phyloP scores from a whole-genome alignment of 2,329 filamentous ascomycete species.

The Exophiala dermatitidis region DNA sequence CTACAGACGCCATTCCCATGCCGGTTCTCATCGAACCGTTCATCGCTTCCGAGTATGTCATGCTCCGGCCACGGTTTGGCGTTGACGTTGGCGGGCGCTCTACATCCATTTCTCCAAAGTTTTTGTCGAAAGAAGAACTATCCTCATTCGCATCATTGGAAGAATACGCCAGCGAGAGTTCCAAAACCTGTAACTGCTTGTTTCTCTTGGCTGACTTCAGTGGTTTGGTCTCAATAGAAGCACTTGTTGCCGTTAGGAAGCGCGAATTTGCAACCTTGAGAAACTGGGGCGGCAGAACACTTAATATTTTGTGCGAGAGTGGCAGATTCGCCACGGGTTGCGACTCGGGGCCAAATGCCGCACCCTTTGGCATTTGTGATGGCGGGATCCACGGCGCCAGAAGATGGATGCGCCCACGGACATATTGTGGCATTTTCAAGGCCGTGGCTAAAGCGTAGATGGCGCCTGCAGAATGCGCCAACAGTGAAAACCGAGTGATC shows the following conservation, averaged over 20 bases:
- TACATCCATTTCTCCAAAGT: conserved; percentile 1
- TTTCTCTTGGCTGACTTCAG: conserved; percentile 19
- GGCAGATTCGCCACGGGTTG: conserved; percentile 78
- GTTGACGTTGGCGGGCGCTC: conserved; percentile 8
- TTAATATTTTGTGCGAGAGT: conserved; percentile 81
- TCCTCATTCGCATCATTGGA: conserved; percentile 14
- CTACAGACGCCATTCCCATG: neutral
- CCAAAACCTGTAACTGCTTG: conserved; percentile 15
- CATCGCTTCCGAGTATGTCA: conserved; percentile 19
- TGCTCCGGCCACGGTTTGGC: conserved; percentile 7
- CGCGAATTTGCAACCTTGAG: conserved; percentile 91
- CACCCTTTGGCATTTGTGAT: conserved; percentile 62
- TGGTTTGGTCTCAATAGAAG: conserved; percentile 24
- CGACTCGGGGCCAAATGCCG: conserved; percentile 57
- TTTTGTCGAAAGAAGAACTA: conserved; percentile 3
- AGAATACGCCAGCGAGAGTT: conserved; percentile 8
- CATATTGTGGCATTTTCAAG: conserved; percentile 89
- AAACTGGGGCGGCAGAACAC: conserved; percentile 81
- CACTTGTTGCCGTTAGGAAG: conserved; percentile 83
- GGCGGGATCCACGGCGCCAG: conserved; percentile 96
- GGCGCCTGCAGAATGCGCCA: conserved; percentile 94
- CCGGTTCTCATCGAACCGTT: conserved; percentile 2
- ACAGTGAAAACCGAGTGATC: conserved; percentile 90
- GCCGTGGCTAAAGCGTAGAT: conserved; percentile 95
- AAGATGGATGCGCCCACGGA: conserved; percentile 87